These are phyloP conservation scores for Kuraishia piskuri DNA, from an alignment of 805 yeast species.

Conservation along the genomic window DNA sequence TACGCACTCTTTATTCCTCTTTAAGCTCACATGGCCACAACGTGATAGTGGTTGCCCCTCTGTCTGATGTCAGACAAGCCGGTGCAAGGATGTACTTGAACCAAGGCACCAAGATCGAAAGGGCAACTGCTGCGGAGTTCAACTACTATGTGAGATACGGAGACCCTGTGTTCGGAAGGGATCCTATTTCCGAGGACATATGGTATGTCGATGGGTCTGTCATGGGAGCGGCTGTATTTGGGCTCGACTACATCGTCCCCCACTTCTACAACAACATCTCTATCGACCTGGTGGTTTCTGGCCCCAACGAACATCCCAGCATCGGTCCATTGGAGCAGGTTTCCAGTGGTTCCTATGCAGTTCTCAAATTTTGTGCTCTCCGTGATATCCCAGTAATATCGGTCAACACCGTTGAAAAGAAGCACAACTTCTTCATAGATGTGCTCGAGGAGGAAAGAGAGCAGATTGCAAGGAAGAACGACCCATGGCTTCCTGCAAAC, in stretches of 20 bases:
- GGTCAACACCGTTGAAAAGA: constrained; percentile 5
- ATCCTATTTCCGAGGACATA: constrained; percentile 13
- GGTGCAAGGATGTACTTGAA: constrained; percentile 1
- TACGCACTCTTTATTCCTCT: constrained; percentile 12
- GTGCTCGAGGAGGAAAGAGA: not conserved
- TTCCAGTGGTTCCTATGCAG: constrained; percentile 8
- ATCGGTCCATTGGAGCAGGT: constrained; percentile 24
- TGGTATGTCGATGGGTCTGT: constrained; percentile 45
- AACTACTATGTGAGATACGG: constrained; percentile 1
- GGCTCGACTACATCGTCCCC: constrained; percentile 33
- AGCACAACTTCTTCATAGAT: not conserved
- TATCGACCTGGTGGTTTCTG: constrained; percentile 35
- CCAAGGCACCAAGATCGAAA: constrained; percentile 1
- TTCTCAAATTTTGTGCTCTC: constrained; percentile 12
- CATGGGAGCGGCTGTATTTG: constrained; percentile 33
- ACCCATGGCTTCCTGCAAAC: not conserved
- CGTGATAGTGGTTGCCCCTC: constrained; percentile 16
- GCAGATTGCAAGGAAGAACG: not conserved
- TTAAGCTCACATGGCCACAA: constrained; percentile 7
- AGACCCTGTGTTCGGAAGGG: constrained; percentile 6
- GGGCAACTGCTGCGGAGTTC: constrained; percentile 3
- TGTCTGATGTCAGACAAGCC: constrained; percentile 1
- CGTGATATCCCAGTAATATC: constrained; percentile 17
- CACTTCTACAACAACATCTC: constrained; percentile 24
- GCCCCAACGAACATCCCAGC: constrained; percentile 38